Evolutionary conservation across 2,329 filamentous ascomycete genomes (phyloP).

Genomic region (Trichoderma koningii): DNA sequence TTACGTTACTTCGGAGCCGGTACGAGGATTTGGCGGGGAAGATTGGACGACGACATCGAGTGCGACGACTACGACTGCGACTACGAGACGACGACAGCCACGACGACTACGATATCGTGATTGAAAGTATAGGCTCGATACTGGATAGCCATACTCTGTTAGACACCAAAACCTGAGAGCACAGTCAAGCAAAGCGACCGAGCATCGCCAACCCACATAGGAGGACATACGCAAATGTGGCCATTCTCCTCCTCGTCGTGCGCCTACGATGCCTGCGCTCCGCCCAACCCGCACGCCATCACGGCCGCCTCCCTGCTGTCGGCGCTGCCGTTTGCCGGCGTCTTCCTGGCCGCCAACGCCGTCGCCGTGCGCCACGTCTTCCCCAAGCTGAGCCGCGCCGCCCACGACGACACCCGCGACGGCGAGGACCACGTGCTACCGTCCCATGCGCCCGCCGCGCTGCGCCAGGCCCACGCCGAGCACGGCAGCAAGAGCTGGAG

Average conservation of each 20-base stretch:
- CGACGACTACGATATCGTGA: too few relatives aligned
- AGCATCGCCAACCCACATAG: neutral
- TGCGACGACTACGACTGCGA: too few relatives aligned
- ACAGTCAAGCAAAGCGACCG: too few relatives aligned
- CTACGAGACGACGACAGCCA: too few relatives aligned
- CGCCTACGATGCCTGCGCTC: constrained; percentile 58
- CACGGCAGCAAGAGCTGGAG: constrained; percentile 56
- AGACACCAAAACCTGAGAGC: too few relatives aligned
- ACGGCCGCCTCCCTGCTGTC: constrained; percentile 55
- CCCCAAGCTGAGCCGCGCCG: constrained; percentile 65
- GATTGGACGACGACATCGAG: too few relatives aligned
- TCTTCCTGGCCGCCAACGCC: constrained; percentile 65
- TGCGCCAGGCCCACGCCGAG: constrained; percentile 61
- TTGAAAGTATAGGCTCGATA: too few relatives aligned
- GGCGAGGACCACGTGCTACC: constrained; percentile 65
- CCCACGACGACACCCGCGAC: constrained; percentile 50
- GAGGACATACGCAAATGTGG: constrained; percentile 38
- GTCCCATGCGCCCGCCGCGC: constrained; percentile 60
- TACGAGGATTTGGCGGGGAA: too few relatives aligned
- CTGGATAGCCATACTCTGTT: too few relatives aligned
- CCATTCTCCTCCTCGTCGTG: constrained; percentile 51
- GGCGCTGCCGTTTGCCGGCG: constrained; percentile 69
- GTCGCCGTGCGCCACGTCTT: constrained; percentile 70
- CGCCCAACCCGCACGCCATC: constrained; percentile 45
- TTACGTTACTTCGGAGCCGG: too few relatives aligned